Percentiles rank a stretch among this genome's conserved stretches.
These are phyloP conservation scores for Neospora caninum DNA, from an alignment of 169 alveolate genomes.

Conservation along the genomic window DNA sequence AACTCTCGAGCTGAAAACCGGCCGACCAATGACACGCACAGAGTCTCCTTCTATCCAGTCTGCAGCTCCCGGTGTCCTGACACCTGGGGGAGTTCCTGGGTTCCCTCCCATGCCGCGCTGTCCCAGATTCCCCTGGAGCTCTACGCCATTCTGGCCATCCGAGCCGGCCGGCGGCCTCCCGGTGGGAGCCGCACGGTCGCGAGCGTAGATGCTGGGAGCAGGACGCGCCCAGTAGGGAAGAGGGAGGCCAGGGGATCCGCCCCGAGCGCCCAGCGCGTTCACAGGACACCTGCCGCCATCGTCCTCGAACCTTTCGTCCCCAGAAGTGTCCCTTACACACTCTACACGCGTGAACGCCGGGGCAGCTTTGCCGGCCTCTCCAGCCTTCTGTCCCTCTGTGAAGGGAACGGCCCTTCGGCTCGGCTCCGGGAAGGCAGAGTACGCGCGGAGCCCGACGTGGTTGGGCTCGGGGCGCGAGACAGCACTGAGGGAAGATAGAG, in stretches of 20 bases:
- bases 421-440: not conserved
- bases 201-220: not conserved
- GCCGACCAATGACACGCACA: not conserved
- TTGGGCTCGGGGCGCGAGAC: not conserved
- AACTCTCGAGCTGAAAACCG: not conserved
- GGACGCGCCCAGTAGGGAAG: not conserved
- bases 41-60: not conserved
- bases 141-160: not conserved
- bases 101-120: not conserved
- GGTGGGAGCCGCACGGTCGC: not conserved
- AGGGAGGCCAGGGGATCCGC: not conserved
- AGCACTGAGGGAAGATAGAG: not conserved
- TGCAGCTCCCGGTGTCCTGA: not conserved
- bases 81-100: not conserved
- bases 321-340: not conserved
- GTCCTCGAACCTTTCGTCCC: not conserved
- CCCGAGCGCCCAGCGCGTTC: not conserved
- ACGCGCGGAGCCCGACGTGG: not conserved
- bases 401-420: not conserved
- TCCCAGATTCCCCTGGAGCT: not conserved
- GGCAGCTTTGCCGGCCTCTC: not conserved
- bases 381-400: not conserved
- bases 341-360: not conserved
- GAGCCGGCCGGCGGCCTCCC: too few relatives aligned
- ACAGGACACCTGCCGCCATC: not conserved